phyloP scores from a whole-genome alignment of 2,329 filamentous ascomycete genomes.

The Dactylella cylindrospora region DNA sequence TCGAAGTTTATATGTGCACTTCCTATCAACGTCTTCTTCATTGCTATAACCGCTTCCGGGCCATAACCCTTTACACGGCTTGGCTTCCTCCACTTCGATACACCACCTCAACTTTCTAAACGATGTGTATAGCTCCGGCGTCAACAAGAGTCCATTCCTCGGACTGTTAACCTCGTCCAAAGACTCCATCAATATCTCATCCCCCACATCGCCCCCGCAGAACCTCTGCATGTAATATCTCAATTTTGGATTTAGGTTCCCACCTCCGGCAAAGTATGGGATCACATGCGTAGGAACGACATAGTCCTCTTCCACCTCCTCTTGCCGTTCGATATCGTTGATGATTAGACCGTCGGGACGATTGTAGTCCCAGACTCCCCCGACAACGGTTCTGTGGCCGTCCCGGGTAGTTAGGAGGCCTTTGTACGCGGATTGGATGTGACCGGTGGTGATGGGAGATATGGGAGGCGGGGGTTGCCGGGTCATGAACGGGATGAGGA shows the following conservation, averaged over 20 bases:
- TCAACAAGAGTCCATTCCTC: slow-evolving; percentile 19
- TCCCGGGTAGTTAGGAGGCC: slow-evolving; percentile 14
- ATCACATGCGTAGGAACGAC: slow-evolving; percentile 22
- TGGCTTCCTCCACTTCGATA: too few species aligned
- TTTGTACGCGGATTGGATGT: slow-evolving; percentile 12
- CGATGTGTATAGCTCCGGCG: slow-evolving; percentile 9
- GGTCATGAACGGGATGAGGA: slow-evolving; percentile 38
- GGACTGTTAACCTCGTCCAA: slow-evolving; percentile 15
- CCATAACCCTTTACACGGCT: slow-evolving; percentile 23
- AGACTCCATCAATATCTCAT: slow-evolving; percentile 22
- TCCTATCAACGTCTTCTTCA: neutral
- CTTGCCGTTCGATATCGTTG: slow-evolving; percentile 22
- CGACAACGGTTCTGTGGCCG: slow-evolving; percentile 28
- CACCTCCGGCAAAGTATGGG: slow-evolving; percentile 21
- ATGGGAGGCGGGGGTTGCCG: slow-evolving; percentile 16
- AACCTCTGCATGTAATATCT: slow-evolving; percentile 39
- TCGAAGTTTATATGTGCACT: slow-evolving; percentile 24
- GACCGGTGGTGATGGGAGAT: slow-evolving; percentile 9
- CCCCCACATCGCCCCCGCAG: slow-evolving; percentile 12
- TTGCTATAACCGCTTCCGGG: neutral
- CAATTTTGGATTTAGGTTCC: slow-evolving; percentile 15
- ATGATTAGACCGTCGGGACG: slow-evolving; percentile 9
- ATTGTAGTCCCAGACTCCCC: slow-evolving; percentile 31
- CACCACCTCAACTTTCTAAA: slow-evolving; percentile 30
- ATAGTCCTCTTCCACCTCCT: slow-evolving; percentile 31